These are phyloP conservation scores for Salvia splendens DNA, from an alignment of 257 asterid species.

Conservation along the genomic window DNA sequence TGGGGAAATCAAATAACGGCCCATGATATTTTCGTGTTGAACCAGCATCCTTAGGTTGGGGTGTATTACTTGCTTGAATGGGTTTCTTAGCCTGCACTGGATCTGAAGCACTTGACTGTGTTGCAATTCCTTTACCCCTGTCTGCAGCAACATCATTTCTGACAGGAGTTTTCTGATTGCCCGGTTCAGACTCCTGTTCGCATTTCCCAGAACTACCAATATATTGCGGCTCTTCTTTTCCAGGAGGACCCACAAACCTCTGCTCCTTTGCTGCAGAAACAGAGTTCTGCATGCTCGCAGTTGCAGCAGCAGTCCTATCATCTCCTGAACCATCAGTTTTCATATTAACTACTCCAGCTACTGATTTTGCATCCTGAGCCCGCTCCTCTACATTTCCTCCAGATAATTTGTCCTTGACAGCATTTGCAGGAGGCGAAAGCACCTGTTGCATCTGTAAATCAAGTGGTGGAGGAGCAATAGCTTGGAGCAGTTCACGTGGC, in stretches of 20 bases:
- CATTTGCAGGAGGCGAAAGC: conserved; percentile 44
- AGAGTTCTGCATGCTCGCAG: conserved; percentile 43
- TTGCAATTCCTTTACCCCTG: conserved; percentile 75
- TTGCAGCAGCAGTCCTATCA: conserved; percentile 46
- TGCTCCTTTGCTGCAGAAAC: conserved; percentile 53
- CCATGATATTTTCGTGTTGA: conserved; percentile 90
- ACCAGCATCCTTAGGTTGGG: conserved; percentile 74
- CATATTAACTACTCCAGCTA: conserved; percentile 42
- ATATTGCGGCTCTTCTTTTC: conserved; percentile 70
- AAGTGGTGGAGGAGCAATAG: conserved; percentile 83
- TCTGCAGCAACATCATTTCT: conserved; percentile 64
- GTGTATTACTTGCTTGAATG: conserved; percentile 52
- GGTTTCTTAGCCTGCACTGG: conserved; percentile 63
- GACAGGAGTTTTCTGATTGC: conserved; percentile 47
- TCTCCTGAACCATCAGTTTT: conserved; percentile 63
- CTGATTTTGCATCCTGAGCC: conserved; percentile 44
- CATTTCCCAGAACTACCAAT: conserved; percentile 50
- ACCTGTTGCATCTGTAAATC: conserved; percentile 65
- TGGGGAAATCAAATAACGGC: conserved; percentile 95
- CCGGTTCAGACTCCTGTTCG: conserved; percentile 63
- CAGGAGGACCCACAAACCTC: conserved; percentile 53
- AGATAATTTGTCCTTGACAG: conserved; percentile 56
- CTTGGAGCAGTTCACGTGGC: conserved; percentile 92
- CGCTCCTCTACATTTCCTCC: conserved; percentile 59
- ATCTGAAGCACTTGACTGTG: conserved; percentile 55